These are phyloP conservation scores for Saitozyma podzolica DNA, from an alignment of 768 basidiomycete species.

Conservation along the genomic window DNA sequence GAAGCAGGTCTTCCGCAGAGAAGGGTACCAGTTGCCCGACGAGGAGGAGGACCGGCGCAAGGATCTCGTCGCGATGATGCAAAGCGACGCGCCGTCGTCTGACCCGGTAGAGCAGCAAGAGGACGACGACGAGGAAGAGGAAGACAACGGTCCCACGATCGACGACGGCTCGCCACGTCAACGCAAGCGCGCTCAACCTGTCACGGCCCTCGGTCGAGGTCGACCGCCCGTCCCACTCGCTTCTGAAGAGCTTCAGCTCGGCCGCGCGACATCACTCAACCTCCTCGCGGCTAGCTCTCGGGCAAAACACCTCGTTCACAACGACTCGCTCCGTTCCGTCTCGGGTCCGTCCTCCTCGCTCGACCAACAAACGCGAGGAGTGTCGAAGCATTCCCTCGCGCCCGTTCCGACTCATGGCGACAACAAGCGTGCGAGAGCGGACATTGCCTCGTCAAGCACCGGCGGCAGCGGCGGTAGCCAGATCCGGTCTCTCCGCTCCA, in stretches of 20 bases:
- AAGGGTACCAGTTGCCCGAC: neutral
- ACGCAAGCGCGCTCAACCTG: neutral
- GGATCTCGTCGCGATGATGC: constrained; percentile 23
- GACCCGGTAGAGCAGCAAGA: constrained; percentile 15
- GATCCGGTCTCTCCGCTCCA: constrained; percentile 7
- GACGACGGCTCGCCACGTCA: neutral
- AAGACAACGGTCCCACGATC: neutral
- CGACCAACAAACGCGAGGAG: constrained; percentile 1
- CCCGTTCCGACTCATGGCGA: constrained; percentile 1
- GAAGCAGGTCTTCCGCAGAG: neutral
- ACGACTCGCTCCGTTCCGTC: constrained; percentile 2
- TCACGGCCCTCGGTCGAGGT: constrained; percentile 1
- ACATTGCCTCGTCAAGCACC: constrained; percentile 3
- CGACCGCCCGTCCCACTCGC: constrained; percentile 8
- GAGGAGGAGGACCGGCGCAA: constrained; percentile 10
- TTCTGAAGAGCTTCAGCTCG: constrained; percentile 4
- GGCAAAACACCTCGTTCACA: constrained; percentile 12
- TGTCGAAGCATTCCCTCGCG: constrained; percentile 9
- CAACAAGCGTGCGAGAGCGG: neutral
- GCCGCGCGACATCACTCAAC: constrained; percentile 27
- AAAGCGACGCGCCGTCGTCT: constrained; percentile 25
- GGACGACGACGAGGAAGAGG: constrained; percentile 13
- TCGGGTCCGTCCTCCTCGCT: neutral
- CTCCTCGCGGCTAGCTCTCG: constrained; percentile 18
- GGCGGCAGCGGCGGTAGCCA: constrained; percentile 3